Evolutionary conservation across 2,329 filamentous ascomycete species (phyloP).

Genomic region (Diaporthe eres): DNA sequence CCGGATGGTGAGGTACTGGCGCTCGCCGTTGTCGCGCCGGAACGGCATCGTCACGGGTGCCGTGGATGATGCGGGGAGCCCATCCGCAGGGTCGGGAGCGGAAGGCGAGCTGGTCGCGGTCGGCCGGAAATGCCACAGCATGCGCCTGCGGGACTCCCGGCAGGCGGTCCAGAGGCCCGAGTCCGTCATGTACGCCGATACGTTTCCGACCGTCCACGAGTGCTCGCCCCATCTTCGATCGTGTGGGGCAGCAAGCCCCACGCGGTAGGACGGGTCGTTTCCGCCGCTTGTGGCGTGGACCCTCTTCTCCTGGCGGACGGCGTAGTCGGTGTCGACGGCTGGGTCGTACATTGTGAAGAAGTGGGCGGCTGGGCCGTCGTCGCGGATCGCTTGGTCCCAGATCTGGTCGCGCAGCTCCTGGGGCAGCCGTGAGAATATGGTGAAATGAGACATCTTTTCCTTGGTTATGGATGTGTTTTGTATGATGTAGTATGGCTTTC

Average conservation of each 20-base stretch:
- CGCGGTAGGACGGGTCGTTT: accelerated
- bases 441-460: background rate
- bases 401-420: background rate
- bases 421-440: background rate
- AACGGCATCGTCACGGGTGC: background rate
- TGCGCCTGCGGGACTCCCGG: background rate
- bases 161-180: conserved; percentile 21
- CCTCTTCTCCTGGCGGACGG: background rate
- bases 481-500: background rate
- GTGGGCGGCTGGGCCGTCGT: background rate
- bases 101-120: background rate
- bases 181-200: background rate
- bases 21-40: background rate
- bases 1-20: background rate
- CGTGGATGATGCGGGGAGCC: too few relatives aligned
- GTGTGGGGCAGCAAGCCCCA: background rate
- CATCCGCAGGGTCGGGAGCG: too few relatives aligned
- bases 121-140: background rate
- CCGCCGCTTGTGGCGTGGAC: background rate
- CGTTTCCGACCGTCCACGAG: background rate
- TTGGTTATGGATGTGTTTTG: background rate
- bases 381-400: background rate
- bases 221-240: too few relatives aligned
- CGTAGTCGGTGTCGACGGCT: background rate
- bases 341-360: background rate